A percentile compares a stretch with the other conserved stretches of the same genome.
These are phyloP conservation scores for Lepiota venenata DNA, from an alignment of 768 basidiomycete species.

Conservation along the genomic window DNA sequence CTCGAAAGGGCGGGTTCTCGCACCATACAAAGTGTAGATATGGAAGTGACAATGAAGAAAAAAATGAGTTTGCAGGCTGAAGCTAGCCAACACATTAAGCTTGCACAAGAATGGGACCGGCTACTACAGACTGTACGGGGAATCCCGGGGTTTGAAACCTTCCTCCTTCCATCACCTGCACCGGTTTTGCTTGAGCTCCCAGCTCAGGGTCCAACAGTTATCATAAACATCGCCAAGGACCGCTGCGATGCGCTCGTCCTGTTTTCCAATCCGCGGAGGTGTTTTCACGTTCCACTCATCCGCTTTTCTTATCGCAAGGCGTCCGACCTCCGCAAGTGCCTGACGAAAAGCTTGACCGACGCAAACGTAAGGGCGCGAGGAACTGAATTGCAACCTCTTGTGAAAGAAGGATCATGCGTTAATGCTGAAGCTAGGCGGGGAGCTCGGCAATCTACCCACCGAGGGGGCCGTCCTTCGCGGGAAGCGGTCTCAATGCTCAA, in stretches of 20 bases:
- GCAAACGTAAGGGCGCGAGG: not conserved
- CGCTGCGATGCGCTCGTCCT: constrained; percentile 19
- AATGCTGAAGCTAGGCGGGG: not conserved
- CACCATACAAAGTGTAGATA: not conserved
- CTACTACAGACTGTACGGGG: constrained; percentile 13
- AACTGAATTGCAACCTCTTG: not conserved
- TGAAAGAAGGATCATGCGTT: not conserved
- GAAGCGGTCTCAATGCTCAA: not conserved
- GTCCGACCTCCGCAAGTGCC: not conserved
- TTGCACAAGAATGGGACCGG: constrained; percentile 15
- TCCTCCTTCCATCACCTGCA: constrained; percentile 13
- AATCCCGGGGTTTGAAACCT: constrained; percentile 15
- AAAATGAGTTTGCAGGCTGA: constrained; percentile 6
- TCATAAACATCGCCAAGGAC: constrained; percentile 15
- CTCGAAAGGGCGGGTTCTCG: constrained; percentile 3
- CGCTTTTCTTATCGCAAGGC: not conserved
- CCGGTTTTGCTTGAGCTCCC: constrained; percentile 14
- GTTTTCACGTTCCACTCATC: constrained; percentile 9
- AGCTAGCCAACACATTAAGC: constrained; percentile 1
- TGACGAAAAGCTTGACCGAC: not conserved
- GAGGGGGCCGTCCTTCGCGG: no score
- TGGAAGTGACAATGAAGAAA: not conserved
- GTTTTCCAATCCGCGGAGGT: not conserved
- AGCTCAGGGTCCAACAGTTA: constrained; percentile 15
- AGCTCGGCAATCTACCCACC: no score